Conservation (phyloP, 1,139 yeast species). For the Lodderomyces jiufengensis region DNA sequence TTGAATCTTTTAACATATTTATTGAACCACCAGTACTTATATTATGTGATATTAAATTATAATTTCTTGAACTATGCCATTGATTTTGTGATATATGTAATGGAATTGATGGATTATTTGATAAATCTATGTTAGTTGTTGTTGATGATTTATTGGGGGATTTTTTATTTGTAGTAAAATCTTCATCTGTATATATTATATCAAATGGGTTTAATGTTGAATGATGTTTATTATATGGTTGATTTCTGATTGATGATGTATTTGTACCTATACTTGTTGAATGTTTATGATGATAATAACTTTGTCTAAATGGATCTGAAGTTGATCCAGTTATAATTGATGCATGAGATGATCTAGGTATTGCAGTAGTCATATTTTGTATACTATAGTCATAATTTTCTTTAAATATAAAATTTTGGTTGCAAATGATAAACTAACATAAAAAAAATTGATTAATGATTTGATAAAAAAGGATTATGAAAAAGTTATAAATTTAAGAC, state of each 20-base stretch:
- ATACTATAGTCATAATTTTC: no score
- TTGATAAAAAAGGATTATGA: no score
- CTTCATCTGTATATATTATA: conserved; percentile 2
- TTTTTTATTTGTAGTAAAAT: not conserved
- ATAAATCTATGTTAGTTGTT: not conserved
- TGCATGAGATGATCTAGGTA: conserved; percentile 4
- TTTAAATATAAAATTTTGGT: no score
- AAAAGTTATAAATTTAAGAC: no score
- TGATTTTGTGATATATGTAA: not conserved
- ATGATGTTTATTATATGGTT: not conserved
- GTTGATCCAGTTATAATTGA: conserved; percentile 2
- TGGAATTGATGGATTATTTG: not conserved
- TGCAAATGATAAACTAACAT: no score
- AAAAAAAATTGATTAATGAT: no score
- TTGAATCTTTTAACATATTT: not conserved
- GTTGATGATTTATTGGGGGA: no score
- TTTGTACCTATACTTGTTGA: not conserved
- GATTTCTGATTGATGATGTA: not conserved
- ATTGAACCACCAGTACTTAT: not conserved
- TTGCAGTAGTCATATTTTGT: conserved; percentile 2
- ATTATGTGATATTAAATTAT: conserved; percentile 3
- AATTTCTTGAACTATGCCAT: conserved; percentile 3
- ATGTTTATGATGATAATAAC: not conserved
- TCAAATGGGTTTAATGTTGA: conserved; percentile 1
- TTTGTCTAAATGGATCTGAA: conserved; percentile 3